A percentile compares a stretch with the other conserved stretches of the same genome.
Evolutionary conservation across 148 eudicot genomes (phyloP).

Genomic region (Chenopodium formosanum): DNA sequence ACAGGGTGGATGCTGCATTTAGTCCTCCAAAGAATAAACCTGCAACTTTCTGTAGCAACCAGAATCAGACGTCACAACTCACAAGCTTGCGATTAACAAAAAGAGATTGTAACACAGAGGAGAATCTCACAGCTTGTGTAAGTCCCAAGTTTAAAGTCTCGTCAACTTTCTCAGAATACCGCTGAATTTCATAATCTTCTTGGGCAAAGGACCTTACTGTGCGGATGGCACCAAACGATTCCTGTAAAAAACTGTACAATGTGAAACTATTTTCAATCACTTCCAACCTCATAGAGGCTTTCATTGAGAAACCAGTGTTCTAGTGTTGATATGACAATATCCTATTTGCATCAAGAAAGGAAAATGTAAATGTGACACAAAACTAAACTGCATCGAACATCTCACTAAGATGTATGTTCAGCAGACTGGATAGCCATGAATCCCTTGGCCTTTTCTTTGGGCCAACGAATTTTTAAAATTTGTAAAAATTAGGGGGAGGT

Average conservation of each 20-base stretch:
- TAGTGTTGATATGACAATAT: not conserved
- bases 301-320: not conserved
- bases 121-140: slow-evolving; percentile 72
- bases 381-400: not conserved
- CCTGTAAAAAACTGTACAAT: slow-evolving; percentile 38
- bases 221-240: slow-evolving; percentile 88
- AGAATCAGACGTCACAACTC: slow-evolving; percentile 5
- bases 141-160: slow-evolving; percentile 81
- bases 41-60: slow-evolving; percentile 58
- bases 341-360: not conserved
- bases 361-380: not conserved
- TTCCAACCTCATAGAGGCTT: not conserved
- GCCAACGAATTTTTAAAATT: not conserved
- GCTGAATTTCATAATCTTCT: slow-evolving; percentile 57
- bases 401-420: not conserved
- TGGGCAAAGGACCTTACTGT: slow-evolving; percentile 95
- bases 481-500: not conserved
- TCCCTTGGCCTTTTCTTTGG: not conserved
- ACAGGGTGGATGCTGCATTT: slow-evolving; percentile 82
- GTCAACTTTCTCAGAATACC: slow-evolving; percentile 85
- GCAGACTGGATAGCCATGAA: not conserved
- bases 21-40: slow-evolving; percentile 77
- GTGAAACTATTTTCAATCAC: not conserved
- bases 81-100: slow-evolving; percentile 1
- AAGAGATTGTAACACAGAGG: not conserved